Base-by-base conservation (phyloP, 2,329 filamentous ascomycete species). In the Hypoxylon sp. region DNA sequence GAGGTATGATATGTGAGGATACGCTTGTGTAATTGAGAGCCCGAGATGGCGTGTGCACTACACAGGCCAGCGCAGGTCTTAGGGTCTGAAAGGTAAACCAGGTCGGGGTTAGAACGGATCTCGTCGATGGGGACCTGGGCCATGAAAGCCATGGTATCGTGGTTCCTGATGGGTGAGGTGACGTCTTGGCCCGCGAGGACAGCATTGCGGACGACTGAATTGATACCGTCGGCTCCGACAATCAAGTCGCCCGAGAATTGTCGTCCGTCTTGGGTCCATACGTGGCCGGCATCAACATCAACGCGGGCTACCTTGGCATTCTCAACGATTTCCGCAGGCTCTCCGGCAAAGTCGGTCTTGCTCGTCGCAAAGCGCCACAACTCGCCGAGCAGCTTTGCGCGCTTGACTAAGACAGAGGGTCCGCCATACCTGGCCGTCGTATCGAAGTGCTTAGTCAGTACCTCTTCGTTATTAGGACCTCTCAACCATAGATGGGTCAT, bases 191-290 rank as follows among this genome's bases (percentile, higher is more conserved):
- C 48, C 37, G 46, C 55, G 6, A 65, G 55, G 11, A 65, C 20
- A 18, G 55, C 47, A 9, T 38, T 46, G 29, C 66, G 50, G 50
- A 60, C 66, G 2, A 60, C 27, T 1, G 64, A 66, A 27, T 68
- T 48, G 33, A 69, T 68, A n/a, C 66, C 66, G 29, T 69, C 66
- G 15, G 67, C 66, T 1, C 66, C 66, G 29, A 69, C 35, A 13
- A 69, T 64, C 9, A 69, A 26, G 47, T 68, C 65, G 15, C 60
- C 65, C 33, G 64, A 49, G 31, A 60, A 63, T 18, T 51, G 40
- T 21, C 33, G 55, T 23, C 60, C 67, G 29, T 67, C 60, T n/a
- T 62, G 56, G 2, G 62, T 62, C 37, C 61, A 62, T 18, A 67
- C 56, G 24, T 60, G 63, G 5, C 66, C 63, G 8, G 61, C 63